Percentiles rank a stretch among this genome's conserved stretches.
phyloP scores from a whole-genome alignment of 2,329 filamentous ascomycete genomes.

The Colletotrichum sp. region DNA sequence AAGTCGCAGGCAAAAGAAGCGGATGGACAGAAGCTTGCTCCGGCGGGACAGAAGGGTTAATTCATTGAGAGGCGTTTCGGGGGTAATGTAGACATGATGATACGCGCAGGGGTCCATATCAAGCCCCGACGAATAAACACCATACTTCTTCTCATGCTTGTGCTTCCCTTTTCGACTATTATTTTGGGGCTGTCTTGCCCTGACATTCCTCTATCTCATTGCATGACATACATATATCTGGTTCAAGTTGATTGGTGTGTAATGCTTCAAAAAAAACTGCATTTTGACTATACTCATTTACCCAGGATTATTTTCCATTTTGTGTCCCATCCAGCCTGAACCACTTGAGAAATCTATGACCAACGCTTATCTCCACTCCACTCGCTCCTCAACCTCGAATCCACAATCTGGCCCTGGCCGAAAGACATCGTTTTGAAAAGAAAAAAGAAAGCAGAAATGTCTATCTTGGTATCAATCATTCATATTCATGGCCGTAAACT shows the following conservation, averaged over 20 bases:
- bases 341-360: background rate
- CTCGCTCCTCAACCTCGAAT: background rate
- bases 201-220: background rate
- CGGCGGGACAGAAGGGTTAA: background rate
- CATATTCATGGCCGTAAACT: background rate
- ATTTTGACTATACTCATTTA: background rate
- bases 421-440: background rate
- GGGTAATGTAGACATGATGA: slow-evolving; percentile 14
- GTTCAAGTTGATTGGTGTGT: background rate
- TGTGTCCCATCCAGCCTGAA: background rate
- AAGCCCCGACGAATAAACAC: background rate
- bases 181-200: no score
- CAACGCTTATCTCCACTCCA: background rate
- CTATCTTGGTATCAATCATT: background rate
- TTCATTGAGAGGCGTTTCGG: slow-evolving; percentile 8
- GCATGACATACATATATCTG: background rate
- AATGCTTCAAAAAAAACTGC: background rate
- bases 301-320: background rate
- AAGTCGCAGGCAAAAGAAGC: background rate
- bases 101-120: background rate
- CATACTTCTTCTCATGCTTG: background rate
- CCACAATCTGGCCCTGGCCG: background rate
- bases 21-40: background rate
- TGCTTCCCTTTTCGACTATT: no score
- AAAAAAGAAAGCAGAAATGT: background rate